phyloP scores from a whole-genome alignment of 495 filamentous ascomycete species.

The Halenospora varia region DNA sequence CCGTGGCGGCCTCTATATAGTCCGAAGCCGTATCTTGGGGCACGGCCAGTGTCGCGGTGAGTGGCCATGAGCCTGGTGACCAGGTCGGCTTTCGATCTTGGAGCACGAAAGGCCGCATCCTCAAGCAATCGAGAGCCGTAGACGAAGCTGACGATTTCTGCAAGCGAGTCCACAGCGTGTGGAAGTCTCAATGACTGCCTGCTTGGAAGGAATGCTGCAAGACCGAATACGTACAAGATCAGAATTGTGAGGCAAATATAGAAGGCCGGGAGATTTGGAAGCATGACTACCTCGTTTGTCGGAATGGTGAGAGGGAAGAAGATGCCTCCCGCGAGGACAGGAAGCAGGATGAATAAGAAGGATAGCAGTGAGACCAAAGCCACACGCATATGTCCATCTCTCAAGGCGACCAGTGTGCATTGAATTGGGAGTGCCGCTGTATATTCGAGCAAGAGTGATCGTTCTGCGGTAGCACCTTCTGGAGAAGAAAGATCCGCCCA shows the following conservation, averaged over 20 bases:
- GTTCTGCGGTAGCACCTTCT: conserved; percentile 59
- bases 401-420: conserved; percentile 36
- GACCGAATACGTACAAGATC: conserved; percentile 54
- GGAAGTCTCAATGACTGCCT: conserved; percentile 57
- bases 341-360: conserved; percentile 59
- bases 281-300: conserved; percentile 55
- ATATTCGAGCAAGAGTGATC: conserved; percentile 73
- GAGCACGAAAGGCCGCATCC: conserved; percentile 61
- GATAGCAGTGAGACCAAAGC: conserved; percentile 65
- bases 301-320: conserved; percentile 73
- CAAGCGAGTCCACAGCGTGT: conserved; percentile 64
- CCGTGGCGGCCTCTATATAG: conserved; percentile 49
- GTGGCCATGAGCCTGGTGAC: conserved; percentile 52
- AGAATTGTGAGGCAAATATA: conserved; percentile 65
- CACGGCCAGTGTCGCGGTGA: conserved; percentile 24
- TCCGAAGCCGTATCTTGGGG: conserved; percentile 57
- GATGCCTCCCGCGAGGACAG: conserved; percentile 71
- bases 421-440: conserved; percentile 57
- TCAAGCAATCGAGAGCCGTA: conserved; percentile 63
- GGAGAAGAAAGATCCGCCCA: conserved; percentile 60
- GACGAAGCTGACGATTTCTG: conserved; percentile 73
- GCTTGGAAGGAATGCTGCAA: conserved; percentile 47
- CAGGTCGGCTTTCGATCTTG: conserved; percentile 56
- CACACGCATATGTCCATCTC: conserved; percentile 58
- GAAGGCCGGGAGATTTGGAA: conserved; percentile 64